Percentiles rank a stretch among this genome's conserved stretches.
Conservation (phyloP, 2,329 filamentous ascomycete genomes). For the Zelopaecilomyces penicillatus region DNA sequence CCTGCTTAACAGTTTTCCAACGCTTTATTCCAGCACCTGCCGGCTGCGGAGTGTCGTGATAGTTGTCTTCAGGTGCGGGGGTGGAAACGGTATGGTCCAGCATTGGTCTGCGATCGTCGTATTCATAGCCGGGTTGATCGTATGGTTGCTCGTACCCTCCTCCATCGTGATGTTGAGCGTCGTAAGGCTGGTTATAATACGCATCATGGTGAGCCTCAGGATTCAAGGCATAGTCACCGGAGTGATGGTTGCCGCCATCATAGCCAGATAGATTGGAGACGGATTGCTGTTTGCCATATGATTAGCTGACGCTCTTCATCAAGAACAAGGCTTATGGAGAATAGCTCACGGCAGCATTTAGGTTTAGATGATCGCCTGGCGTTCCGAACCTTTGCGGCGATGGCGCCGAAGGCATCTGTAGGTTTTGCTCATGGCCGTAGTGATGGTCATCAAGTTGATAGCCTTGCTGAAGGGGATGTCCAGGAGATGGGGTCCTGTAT, state of each 20-base stretch:
- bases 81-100: conserved; percentile 46
- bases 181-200: conserved; percentile 78
- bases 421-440: conserved; percentile 42
- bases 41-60: conserved; percentile 34
- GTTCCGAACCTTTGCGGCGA: conserved; percentile 37
- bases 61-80: conserved; percentile 28
- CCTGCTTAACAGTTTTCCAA: conserved; percentile 98
- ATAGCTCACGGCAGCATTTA: conserved; percentile 72
- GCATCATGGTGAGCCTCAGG: conserved; percentile 81
- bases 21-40: conserved; percentile 56
- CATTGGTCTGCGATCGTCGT: conserved; percentile 69
- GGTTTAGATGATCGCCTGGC: conserved; percentile 66
- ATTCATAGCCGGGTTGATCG: conserved; percentile 51
- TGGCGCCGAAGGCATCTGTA: conserved; percentile 20
- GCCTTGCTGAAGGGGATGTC: conserved; percentile 60
- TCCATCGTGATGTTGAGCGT: conserved; percentile 44
- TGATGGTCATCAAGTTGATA: conserved; percentile 79
- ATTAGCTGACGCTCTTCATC: not conserved
- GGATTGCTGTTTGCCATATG: conserved; percentile 35
- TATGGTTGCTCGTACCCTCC: conserved; percentile 29
- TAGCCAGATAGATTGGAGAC: conserved; percentile 42
- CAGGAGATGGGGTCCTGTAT: conserved; percentile 66
- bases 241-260: conserved; percentile 35
- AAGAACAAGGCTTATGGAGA: not conserved
- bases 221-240: conserved; percentile 65